Conservation (phyloP, 176 grass and related monocot species). For the Carex parvula region DNA sequence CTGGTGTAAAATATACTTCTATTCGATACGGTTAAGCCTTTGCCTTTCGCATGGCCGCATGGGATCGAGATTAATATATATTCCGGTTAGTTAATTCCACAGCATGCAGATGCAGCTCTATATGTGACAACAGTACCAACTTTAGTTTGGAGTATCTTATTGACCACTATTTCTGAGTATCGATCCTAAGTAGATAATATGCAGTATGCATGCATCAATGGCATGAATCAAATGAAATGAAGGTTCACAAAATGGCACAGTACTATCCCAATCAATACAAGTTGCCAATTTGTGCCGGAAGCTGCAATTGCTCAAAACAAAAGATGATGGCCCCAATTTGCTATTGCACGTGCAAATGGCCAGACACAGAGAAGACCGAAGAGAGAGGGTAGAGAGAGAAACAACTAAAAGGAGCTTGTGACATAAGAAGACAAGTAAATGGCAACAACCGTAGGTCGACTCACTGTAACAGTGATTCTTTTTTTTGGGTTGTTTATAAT, state of each 20-base stretch:
- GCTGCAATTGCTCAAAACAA: constrained; percentile 9
- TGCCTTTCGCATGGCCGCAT: no score
- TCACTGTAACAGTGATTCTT: background rate
- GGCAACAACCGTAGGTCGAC: constrained; percentile 30
- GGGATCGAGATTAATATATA: no score
- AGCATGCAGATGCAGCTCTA: no score
- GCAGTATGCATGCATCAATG: background rate
- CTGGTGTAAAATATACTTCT: no score
- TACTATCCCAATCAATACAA: constrained; percentile 1
- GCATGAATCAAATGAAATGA: constrained; percentile 5
- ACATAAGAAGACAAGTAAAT: constrained; percentile 63
- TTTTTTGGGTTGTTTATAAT: constrained; percentile 1
- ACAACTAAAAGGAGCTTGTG: constrained; percentile 41
- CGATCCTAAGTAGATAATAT: background rate
- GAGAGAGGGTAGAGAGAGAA: constrained; percentile 5
- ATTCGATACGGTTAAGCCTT: no score
- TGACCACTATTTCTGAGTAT: background rate
- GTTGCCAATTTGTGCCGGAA: background rate
- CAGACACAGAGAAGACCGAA: background rate
- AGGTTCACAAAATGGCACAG: constrained; percentile 8
- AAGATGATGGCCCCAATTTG: constrained; percentile 15
- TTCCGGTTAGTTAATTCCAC: no score
- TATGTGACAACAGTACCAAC: background rate
- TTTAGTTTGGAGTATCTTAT: background rate
- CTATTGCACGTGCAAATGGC: constrained; percentile 3